Conservation (phyloP, 1,284 basidiomycete genomes). For the Cutaneotrichosporon cyanovorans region DNA sequence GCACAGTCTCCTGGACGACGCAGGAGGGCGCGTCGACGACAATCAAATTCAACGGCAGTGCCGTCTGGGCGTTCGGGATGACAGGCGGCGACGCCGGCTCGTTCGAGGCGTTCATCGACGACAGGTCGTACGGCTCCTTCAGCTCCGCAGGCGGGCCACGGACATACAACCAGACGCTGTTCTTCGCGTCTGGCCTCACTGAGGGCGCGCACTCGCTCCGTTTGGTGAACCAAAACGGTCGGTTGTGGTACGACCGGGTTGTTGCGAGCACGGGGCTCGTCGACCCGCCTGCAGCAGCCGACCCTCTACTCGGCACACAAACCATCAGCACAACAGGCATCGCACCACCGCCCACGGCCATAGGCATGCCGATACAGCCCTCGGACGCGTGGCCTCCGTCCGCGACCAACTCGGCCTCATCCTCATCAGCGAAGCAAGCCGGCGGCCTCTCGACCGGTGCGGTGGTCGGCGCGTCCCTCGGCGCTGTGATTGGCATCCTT, state of each 20-base stretch:
- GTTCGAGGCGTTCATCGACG: constrained; percentile 30
- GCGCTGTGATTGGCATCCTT: constrained; percentile 5
- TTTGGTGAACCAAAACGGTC: constrained; percentile 20
- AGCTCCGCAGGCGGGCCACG: constrained; percentile 19
- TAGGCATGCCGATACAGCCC: background rate
- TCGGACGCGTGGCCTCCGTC: background rate
- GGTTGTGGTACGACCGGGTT: constrained; percentile 30
- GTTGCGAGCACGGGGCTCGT: constrained; percentile 15
- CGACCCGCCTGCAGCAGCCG: background rate
- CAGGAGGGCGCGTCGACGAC: constrained; percentile 17
- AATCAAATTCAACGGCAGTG: constrained; percentile 24
- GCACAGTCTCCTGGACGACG: constrained; percentile 31
- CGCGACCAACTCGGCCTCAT: background rate
- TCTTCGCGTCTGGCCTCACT: constrained; percentile 19
- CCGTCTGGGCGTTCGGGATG: constrained; percentile 30
- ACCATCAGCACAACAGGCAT: background rate
- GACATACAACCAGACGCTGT: constrained; percentile 30
- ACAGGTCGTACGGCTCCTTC: constrained; percentile 21
- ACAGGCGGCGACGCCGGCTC: constrained; percentile 22
- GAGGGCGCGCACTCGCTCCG: constrained; percentile 22
- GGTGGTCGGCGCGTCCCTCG: constrained; percentile 8
- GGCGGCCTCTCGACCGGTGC: background rate
- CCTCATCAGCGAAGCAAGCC: background rate
- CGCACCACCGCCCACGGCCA: background rate
- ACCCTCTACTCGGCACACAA: background rate